These are phyloP conservation scores for Chondrus crispus DNA, from an alignment of 23 red algal species.

Conservation along the genomic window DNA sequence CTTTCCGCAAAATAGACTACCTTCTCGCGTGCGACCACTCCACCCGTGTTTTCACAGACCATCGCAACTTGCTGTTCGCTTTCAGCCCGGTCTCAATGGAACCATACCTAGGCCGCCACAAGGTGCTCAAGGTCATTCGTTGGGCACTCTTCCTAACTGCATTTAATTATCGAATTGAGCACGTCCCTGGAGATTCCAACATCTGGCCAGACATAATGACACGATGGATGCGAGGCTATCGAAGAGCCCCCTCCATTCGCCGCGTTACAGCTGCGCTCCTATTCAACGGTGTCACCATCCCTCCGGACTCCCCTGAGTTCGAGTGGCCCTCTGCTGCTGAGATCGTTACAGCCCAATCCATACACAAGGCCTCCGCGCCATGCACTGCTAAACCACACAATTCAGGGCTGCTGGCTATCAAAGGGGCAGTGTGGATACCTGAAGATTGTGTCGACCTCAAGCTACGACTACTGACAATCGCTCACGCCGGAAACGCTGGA, in stretches of 20 bases:
- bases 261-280: background rate
- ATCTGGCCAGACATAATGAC: background rate
- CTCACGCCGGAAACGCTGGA: conserved; percentile 12
- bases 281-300: background rate
- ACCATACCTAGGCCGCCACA: background rate
- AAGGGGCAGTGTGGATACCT: conserved; percentile 15
- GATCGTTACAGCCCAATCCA: background rate
- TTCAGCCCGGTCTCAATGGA: background rate
- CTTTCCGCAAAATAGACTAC: background rate
- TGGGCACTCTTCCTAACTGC: background rate
- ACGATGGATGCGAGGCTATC: conserved; percentile 25
- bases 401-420: background rate
- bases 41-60: conserved; percentile 19
- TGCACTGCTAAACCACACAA: background rate
- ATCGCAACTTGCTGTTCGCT: conserved; percentile 23
- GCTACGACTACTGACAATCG: background rate
- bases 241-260: background rate
- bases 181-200: background rate
- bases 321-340: background rate
- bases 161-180: background rate
- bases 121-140: background rate
- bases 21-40: conserved; percentile 17
- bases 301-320: background rate
- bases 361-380: background rate
- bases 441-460: background rate